Base-by-base conservation (phyloP, 805 yeast species). In the Wickerhamomyces queroliae region DNA sequence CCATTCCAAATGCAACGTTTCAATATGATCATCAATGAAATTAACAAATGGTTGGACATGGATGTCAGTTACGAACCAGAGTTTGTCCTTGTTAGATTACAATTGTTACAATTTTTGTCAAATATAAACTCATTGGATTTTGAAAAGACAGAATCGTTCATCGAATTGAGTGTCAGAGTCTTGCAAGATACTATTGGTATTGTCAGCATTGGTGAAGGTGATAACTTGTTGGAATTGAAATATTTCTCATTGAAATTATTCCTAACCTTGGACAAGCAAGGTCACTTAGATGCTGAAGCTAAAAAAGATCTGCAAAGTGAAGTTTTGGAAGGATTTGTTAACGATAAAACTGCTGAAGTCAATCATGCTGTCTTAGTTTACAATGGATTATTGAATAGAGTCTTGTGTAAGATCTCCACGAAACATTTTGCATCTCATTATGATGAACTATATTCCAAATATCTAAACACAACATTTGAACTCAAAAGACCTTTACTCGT, bases 1-100 rank as follows among this genome's bases (percentile, higher is more conserved):
- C 67, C 78, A 2, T 61, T 84, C 20, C 82, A 86, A 7, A 66
- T 73, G 3, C 89, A 80, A 51, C 70, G 93, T 48, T 62, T 82
- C 29, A 72, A 68, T 32, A 76, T 83, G 86, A 59, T 82, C 8
- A 44, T 85, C 16, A 71, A 66, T 31, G 69, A 74, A 5, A 46
- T 88, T 2, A 52, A 58, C 5, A 61, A 60, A 16, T 82, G 90
- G 86, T 48, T 81, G 18, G 83, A 78, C 19, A 69, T 80, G 13
- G 87, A 77, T 17, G 48, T 70, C 37, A 76, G 83, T 1, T 82
- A 75, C 54, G 87, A 80, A 16, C 58, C 63, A 0, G 70, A 62
- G 7, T 86, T 83, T 44, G 50, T 64, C 15, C 56, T 65, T 5
- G 56, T 78, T 22, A 67, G 91, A 53, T 56, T 76, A 17, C 73